Conservation (phyloP, 2,329 filamentous ascomycete genomes). For the Calonectria naviculata region DNA sequence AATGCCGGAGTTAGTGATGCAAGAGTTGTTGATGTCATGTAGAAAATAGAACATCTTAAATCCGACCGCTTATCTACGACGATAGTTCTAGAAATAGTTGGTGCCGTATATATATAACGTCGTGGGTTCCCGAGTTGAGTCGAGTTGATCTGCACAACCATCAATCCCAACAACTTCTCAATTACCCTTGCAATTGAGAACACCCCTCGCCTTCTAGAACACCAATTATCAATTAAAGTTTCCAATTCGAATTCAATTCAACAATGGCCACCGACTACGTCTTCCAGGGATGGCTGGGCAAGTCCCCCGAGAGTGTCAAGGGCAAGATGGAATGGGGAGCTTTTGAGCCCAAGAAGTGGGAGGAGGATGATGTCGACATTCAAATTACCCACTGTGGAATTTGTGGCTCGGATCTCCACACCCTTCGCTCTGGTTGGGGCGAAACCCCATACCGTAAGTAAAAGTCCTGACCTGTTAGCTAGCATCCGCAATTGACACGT, state of each 20-base stretch:
- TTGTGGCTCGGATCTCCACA: constrained; percentile 72
- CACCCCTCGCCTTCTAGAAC: neutral
- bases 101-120: neutral
- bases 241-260: neutral
- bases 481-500: neutral
- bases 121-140: neutral
- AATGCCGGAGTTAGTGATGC: neutral
- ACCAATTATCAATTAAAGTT: neutral
- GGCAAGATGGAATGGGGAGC: constrained; percentile 66
- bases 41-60: neutral
- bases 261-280: constrained; percentile 18
- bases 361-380: constrained; percentile 74
- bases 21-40: neutral
- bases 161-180: neutral
- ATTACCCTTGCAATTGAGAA: neutral
- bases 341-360: constrained; percentile 72
- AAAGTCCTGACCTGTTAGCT: neutral
- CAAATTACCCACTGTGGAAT: constrained; percentile 74
- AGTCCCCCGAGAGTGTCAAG: constrained; percentile 51
- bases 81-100: neutral
- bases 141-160: neutral
- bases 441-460: constrained; percentile 26
- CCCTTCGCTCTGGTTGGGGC: constrained; percentile 65
- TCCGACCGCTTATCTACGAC: neutral
- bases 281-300: constrained; percentile 57